These are phyloP conservation scores for Sanghuangporus baumii DNA, from an alignment of 1,284 basidiomycete species.

Conservation along the genomic window DNA sequence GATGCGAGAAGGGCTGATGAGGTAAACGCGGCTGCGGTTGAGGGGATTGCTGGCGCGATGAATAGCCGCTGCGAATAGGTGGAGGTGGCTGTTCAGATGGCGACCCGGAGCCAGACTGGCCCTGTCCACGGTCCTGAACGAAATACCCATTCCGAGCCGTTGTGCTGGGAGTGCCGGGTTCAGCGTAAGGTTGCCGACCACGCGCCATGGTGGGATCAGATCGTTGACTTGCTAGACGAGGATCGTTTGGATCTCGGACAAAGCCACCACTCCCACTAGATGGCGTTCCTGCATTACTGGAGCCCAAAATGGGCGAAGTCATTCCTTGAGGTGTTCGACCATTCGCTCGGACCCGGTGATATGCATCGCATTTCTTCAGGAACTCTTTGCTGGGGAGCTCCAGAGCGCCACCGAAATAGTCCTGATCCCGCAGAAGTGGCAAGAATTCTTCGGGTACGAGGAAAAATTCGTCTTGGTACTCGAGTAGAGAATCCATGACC, in stretches of 20 bases:
- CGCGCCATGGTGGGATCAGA: slow-evolving; percentile 24
- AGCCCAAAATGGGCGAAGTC: slow-evolving; percentile 31
- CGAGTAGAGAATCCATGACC: slow-evolving; percentile 80
- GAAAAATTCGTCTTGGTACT: slow-evolving; percentile 94
- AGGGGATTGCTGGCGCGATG: slow-evolving; percentile 35
- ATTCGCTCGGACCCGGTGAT: slow-evolving; percentile 48
- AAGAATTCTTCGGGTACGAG: slow-evolving; percentile 83
- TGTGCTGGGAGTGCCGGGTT: neutral
- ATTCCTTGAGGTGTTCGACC: slow-evolving; percentile 32
- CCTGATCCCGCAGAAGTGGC: slow-evolving; percentile 77
- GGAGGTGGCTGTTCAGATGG: slow-evolving; percentile 31
- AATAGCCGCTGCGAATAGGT: slow-evolving; percentile 35
- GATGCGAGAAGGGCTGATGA: slow-evolving; percentile 41
- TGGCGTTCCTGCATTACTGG: slow-evolving; percentile 28
- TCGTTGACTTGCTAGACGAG: slow-evolving; percentile 21
- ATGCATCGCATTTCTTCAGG: slow-evolving; percentile 84
- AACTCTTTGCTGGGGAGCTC: slow-evolving; percentile 88
- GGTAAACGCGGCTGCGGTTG: slow-evolving; percentile 32
- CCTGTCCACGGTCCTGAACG: slow-evolving; percentile 17
- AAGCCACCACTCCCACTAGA: slow-evolving; percentile 13
- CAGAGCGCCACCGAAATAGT: slow-evolving; percentile 77
- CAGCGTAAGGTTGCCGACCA: slow-evolving; percentile 20
- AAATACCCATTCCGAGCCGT: slow-evolving; percentile 15
- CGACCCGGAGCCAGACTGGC: slow-evolving; percentile 22
- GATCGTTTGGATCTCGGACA: slow-evolving; percentile 18